A percentile compares a stretch with the other conserved stretches of the same genome.
These are phyloP conservation scores for Yamadazyma kanchanaburiensis DNA, from an alignment of 1,139 yeast species.

Conservation along the genomic window DNA sequence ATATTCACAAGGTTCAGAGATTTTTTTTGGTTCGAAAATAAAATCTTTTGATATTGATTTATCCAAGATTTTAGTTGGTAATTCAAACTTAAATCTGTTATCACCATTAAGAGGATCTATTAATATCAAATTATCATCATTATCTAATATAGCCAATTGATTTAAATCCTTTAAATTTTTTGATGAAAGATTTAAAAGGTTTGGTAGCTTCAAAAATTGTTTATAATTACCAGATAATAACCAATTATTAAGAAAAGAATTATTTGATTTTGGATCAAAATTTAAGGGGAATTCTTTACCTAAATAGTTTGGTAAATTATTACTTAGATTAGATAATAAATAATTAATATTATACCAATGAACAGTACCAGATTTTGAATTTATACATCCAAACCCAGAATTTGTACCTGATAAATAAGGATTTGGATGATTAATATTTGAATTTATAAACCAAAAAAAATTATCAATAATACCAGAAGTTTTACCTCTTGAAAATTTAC, in stretches of 20 bases:
- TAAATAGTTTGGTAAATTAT: conserved; percentile 19
- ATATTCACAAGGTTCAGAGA: too few species aligned
- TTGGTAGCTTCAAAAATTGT: conserved; percentile 30
- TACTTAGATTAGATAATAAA: conserved; percentile 29
- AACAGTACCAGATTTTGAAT: conserved; percentile 55
- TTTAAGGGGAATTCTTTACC: conserved; percentile 14
- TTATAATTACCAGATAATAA: conserved; percentile 32
- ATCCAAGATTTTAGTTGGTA: conserved; percentile 27
- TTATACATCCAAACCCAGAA: conserved; percentile 53
- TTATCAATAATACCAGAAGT: conserved; percentile 55
- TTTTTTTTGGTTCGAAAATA: background rate
- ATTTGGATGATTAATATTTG: conserved; percentile 12
- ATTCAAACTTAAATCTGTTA: conserved; percentile 39
- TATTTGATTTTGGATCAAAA: background rate
- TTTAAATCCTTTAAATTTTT: conserved; percentile 15
- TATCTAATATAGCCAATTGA: conserved; percentile 38
- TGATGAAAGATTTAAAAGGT: conserved; percentile 15
- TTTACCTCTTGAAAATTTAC: conserved; percentile 62
- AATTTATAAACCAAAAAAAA: conserved; percentile 51
- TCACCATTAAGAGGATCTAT: conserved; percentile 45
- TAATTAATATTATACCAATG: conserved; percentile 58
- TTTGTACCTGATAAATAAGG: conserved; percentile 22
- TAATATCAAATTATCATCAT: conserved; percentile 34
- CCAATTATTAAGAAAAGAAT: conserved; percentile 37
- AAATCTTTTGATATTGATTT: conserved; percentile 4